Percentiles rank a stretch among this genome's conserved stretches.
Evolutionary conservation across 805 yeast species (phyloP).

Genomic region (Vanderwaltozyma verrucispora): DNA sequence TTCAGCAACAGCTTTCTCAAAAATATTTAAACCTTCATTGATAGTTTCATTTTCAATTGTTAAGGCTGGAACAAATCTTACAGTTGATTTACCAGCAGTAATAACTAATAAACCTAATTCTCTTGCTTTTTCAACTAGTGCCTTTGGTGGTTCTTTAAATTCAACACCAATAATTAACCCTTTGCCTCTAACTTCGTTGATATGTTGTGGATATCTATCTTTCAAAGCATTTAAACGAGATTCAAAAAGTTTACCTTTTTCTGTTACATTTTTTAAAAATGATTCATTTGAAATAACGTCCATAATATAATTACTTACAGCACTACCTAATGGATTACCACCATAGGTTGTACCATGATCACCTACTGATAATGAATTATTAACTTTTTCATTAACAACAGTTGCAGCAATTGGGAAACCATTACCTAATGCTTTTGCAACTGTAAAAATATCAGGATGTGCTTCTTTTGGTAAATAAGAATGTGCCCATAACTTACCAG

Average conservation of each 20-base stretch:
- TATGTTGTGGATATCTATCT: conserved; percentile 47
- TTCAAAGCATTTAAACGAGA: conserved; percentile 41
- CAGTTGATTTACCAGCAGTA: conserved; percentile 85
- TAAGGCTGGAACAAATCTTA: conserved; percentile 87
- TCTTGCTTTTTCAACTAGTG: conserved; percentile 57
- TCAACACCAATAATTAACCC: conserved; percentile 84
- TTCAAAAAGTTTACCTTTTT: conserved; percentile 48
- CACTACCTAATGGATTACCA: conserved; percentile 88
- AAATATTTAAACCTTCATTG: conserved; percentile 58
- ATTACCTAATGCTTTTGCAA: conserved; percentile 94
- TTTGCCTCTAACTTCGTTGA: conserved; percentile 70
- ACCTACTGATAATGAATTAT: conserved; percentile 65
- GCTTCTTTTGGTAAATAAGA: conserved; percentile 61
- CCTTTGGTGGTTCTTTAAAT: conserved; percentile 51
- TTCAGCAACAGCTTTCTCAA: conserved; percentile 38
- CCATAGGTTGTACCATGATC: conserved; percentile 98
- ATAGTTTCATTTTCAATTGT: conserved; percentile 65
- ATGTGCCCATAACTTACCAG: conserved; percentile 94
- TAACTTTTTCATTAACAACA: conserved; percentile 72
- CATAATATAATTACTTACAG: conserved; percentile 70
- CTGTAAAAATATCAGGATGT: conserved; percentile 88
- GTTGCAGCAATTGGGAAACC: conserved; percentile 97
- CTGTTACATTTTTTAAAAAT: conserved; percentile 50
- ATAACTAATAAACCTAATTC: conserved; percentile 75
- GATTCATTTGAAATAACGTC: conserved; percentile 49